A percentile compares a stretch with the other conserved stretches of the same genome.
phyloP scores from a whole-genome alignment of 108 stramenopile species.

The Skeletonema menzelii region DNA sequence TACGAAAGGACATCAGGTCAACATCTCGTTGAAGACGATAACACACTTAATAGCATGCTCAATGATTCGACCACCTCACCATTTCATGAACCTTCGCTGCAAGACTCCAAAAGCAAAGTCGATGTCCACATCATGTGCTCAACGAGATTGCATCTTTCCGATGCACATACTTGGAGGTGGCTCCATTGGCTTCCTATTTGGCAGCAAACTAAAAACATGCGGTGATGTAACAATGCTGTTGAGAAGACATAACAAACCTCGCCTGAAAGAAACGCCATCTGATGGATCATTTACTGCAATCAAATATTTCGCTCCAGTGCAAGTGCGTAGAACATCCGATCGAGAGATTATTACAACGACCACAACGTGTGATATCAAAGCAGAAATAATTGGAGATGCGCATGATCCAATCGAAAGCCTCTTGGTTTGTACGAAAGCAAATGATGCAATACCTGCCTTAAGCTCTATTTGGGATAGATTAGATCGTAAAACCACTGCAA shows the following conservation, averaged over 20 bases:
- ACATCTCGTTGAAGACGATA: not conserved
- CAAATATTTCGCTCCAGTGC: conserved; percentile 12
- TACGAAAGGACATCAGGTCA: too few species aligned
- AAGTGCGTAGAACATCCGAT: not conserved
- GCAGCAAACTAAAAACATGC: not conserved
- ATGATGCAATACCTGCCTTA: conserved; percentile 36
- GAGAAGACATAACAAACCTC: conserved; percentile 24
- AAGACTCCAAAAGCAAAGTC: not conserved
- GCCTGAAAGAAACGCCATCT: not conserved
- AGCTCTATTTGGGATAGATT: conserved; percentile 23
- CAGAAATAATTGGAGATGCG: conserved; percentile 17
- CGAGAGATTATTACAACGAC: not conserved
- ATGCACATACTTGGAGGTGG: conserved; percentile 37
- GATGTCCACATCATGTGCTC: not conserved
- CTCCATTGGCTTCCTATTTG: conserved; percentile 42
- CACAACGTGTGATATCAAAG: conserved; percentile 10
- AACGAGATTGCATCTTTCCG: conserved; percentile 20
- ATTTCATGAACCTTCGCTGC: not conserved
- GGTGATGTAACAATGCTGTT: conserved; percentile 24
- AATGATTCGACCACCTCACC: not conserved
- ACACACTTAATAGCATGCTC: not conserved
- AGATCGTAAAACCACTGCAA: not conserved
- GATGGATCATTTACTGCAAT: not conserved
- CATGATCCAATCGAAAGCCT: conserved; percentile 17
- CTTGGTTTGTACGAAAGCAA: conserved; percentile 45